A percentile compares a stretch with the other conserved stretches of the same genome.
phyloP scores from a whole-genome alignment of 148 eudicot genomes.

The Dysphania ambrosioides region DNA sequence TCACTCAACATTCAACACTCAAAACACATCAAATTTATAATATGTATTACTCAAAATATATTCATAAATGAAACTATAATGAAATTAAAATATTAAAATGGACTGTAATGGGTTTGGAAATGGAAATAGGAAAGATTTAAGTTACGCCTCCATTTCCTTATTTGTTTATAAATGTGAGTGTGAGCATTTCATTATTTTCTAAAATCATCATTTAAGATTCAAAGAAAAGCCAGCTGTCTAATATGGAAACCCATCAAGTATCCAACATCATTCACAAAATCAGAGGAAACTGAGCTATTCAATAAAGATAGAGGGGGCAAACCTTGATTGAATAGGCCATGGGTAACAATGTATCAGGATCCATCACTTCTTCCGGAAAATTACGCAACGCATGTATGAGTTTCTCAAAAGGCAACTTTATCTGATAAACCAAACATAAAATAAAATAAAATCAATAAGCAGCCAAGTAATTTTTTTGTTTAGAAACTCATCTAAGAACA shows the following conservation, averaged over 20 bases:
- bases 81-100: no score
- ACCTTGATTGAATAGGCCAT: conserved; percentile 92
- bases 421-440: conserved; percentile 40
- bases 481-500: background rate
- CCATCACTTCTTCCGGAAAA: conserved; percentile 89
- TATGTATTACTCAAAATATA: background rate
- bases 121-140: background rate
- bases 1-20: background rate
- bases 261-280: background rate
- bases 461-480: no score
- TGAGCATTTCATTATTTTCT: no score
- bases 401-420: conserved; percentile 85
- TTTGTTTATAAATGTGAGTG: no score
- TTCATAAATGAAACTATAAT: background rate
- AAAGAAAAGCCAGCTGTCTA: conserved; percentile 7
- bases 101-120: background rate
- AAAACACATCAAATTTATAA: background rate
- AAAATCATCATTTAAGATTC: no score
- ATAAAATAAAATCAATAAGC: background rate
- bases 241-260: background rate
- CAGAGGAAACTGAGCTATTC: background rate
- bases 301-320: conserved; percentile 19
- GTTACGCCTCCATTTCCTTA: no score
- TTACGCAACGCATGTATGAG: conserved; percentile 86
- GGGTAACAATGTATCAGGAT: conserved; percentile 81